A percentile compares a stretch with the other conserved stretches of the same genome.
Evolutionary conservation across 345 rosid species (phyloP).

Genomic region (Eutrema japonicum): DNA sequence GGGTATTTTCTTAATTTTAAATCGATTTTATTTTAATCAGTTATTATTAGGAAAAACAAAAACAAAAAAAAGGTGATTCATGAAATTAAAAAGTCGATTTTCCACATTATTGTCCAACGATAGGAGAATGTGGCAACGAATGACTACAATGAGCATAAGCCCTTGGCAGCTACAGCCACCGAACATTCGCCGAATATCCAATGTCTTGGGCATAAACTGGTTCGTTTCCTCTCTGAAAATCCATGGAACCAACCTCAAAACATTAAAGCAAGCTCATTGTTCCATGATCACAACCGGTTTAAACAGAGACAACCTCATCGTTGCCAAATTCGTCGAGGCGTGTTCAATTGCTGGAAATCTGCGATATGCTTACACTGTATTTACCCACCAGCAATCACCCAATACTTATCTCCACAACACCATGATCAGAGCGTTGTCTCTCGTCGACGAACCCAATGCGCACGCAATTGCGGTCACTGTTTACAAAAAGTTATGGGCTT

Average conservation of each 20-base stretch:
- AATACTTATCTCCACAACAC: conserved; percentile 56
- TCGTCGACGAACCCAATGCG: conserved; percentile 39
- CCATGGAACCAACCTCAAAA: conserved; percentile 51
- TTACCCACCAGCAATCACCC: conserved; percentile 42
- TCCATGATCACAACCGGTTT: conserved; percentile 53
- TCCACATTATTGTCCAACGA: not conserved
- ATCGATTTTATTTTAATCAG: too few species aligned
- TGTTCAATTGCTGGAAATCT: conserved; percentile 58
- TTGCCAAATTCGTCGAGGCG: conserved; percentile 53
- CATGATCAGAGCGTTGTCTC: conserved; percentile 62
- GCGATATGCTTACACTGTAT: conserved; percentile 57
- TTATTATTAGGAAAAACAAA: too few species aligned
- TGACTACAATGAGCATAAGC: conserved; percentile 10
- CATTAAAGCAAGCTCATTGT: conserved; percentile 57
- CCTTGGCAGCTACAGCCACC: not conserved
- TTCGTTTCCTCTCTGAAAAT: conserved; percentile 33
- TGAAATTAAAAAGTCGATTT: not conserved
- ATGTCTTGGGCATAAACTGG: not conserved
- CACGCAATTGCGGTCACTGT: conserved; percentile 46
- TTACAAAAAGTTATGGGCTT: conserved; percentile 54
- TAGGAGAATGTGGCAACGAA: conserved; percentile 29
- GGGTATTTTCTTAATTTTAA: too few species aligned
- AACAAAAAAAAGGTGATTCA: not conserved
- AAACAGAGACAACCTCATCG: conserved; percentile 46
- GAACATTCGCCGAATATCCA: not conserved